These are phyloP conservation scores for Penicillium occitanis DNA, from an alignment of 2,329 filamentous ascomycete species.

Conservation along the genomic window DNA sequence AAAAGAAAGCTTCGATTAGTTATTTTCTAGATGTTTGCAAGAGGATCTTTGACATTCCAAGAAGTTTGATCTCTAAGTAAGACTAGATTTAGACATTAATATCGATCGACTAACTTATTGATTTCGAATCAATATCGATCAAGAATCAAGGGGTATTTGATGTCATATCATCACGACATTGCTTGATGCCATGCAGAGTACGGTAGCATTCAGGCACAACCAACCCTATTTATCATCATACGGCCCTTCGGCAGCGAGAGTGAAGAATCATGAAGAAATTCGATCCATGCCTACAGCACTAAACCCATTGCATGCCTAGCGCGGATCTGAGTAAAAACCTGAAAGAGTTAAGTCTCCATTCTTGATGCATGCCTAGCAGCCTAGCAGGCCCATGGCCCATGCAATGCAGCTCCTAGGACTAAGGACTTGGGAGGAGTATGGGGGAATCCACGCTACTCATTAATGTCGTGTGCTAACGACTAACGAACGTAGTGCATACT, in stretches of 20 bases:
- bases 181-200: not conserved
- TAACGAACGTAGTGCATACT: no score
- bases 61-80: not conserved
- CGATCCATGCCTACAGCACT: not conserved
- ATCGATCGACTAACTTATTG: not conserved
- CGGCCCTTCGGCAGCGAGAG: no score
- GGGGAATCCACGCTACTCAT: no score
- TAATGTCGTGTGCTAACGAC: no score
- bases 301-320: not conserved
- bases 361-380: not conserved
- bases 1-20: not conserved
- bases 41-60: not conserved
- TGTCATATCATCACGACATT: not conserved
- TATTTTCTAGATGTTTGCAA: not conserved
- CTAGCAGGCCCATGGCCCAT: no score
- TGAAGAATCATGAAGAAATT: conserved; percentile 4
- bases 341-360: conserved; percentile 8
- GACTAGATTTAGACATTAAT: not conserved
- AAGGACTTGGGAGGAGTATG: no score
- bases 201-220: not conserved
- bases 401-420: no score
- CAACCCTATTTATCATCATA: not conserved
- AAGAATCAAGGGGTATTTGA: not conserved
- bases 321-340: conserved; percentile 8
- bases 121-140: not conserved